Conservation (phyloP, 2,329 filamentous ascomycete genomes). For the Furcasterigmium furcatum region DNA sequence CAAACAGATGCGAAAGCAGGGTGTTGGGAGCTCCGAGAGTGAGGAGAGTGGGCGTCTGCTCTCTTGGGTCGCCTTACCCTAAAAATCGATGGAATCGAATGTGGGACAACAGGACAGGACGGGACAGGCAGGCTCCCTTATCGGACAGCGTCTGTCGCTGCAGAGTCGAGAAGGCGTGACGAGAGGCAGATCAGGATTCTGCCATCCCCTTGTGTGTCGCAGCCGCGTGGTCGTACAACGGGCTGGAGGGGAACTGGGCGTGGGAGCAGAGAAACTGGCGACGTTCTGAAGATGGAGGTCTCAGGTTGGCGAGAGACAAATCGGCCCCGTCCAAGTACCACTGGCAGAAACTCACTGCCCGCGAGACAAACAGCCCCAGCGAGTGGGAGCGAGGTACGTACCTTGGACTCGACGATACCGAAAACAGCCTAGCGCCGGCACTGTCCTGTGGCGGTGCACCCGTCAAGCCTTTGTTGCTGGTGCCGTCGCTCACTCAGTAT, state of each 20-base stretch:
- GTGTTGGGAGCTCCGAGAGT: too few relatives aligned
- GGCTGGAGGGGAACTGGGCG: not conserved
- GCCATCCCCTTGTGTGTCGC: not conserved
- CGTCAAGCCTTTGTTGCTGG: not conserved
- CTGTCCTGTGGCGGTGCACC: not conserved
- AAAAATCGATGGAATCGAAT: not conserved
- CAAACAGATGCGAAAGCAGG: conserved; percentile 1
- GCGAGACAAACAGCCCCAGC: too few relatives aligned
- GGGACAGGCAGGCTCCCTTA: not conserved
- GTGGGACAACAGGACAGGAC: not conserved
- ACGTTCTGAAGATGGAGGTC: not conserved
- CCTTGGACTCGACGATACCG: not conserved
- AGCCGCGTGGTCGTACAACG: not conserved
- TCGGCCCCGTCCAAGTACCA: not conserved
- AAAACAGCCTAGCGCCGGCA: conserved; percentile 12
- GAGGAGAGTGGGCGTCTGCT: conserved; percentile 1
- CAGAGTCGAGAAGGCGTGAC: too few relatives aligned
- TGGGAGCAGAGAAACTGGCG: not conserved
- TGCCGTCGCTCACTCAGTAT: too few relatives aligned
- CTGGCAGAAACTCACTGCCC: too few relatives aligned
- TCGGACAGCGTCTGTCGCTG: too few relatives aligned
- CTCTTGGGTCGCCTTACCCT: not conserved
- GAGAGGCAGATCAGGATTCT: not conserved
- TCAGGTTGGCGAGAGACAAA: not conserved
- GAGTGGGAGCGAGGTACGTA: too few relatives aligned